Base-by-base conservation (phyloP, 2,329 filamentous ascomycete genomes). In the Sclerotinia spermophila region DNA sequence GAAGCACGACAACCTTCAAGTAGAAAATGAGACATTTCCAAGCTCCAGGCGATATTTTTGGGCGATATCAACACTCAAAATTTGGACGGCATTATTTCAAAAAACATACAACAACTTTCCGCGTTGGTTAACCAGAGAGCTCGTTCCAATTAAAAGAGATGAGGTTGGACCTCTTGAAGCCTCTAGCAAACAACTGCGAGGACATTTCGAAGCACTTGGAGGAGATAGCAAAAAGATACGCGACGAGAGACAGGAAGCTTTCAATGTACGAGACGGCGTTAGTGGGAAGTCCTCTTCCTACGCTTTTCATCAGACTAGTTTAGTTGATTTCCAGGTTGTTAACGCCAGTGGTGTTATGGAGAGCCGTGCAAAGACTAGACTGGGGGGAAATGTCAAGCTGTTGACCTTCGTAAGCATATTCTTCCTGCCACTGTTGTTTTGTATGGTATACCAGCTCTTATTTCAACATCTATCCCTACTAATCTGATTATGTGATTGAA, bases 331-430 rank as follows among this genome's bases (percentile, higher is more conserved):
- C 30, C 61, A 71, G 74, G 72, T 78, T 1, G 78, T 78, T 59
- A 78, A 73, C 27, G 76, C 75, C 1, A 78, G 76, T 42, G 71
- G 67, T 15, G 75, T 78, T 1, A 75, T 78, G n/a, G 77, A 78
- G 71, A 77, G 74, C 53, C 71, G 76, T 35, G 76, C 76, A n/a
- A 73, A 77, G 24, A 79, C 76, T 0, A 74, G 71, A 38, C 71
- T 79, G 0, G 77, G 78, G 2, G 74, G 81, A 42, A 81, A 82
- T 40, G 77, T 82, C 15, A 78, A 79, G 33, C 73, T 82, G 0
- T 74, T 82, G 56, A 81, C 80, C 8, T 78, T 80, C 38, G 79
- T 82, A 17, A 81, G 79, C 68, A 80, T 81, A 21, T 81, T 81
- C 59, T 82, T 79, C 65, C 74, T 81, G 0, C 80, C 80, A 0